Percentiles rank a stretch among this genome's conserved stretches.
Evolutionary conservation across 192 early-diverging fungal genomes (phyloP).

Genomic region (Coemansia sp.): DNA sequence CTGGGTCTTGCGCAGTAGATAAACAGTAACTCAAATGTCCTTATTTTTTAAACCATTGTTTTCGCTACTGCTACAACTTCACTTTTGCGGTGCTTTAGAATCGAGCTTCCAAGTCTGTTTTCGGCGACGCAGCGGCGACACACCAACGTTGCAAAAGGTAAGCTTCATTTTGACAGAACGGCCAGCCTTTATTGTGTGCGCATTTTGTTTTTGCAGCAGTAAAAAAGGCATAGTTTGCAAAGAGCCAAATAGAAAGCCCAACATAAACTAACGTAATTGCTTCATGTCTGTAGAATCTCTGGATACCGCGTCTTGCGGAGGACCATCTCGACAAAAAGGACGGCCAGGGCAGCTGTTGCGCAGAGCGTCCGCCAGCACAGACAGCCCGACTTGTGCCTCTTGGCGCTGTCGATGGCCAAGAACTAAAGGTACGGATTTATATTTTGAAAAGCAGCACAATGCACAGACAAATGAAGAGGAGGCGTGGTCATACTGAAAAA

Average conservation of each 20-base stretch:
- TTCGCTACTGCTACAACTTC: constrained; percentile 1
- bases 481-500: not conserved
- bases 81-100: constrained; percentile 10
- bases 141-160: constrained; percentile 37
- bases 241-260: not conserved
- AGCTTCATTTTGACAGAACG: not conserved
- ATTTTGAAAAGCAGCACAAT: not conserved
- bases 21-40: not conserved
- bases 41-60: not conserved
- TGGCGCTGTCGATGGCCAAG: constrained; percentile 24
- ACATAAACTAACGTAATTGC: not conserved
- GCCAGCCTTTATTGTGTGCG: not conserved
- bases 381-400: constrained; percentile 28
- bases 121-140: constrained; percentile 22
- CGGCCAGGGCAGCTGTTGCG: not conserved
- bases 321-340: not conserved
- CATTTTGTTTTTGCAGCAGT: not conserved
- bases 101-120: constrained; percentile 34
- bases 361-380: not conserved
- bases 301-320: constrained; percentile 28
- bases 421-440: constrained; percentile 26
- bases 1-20: not conserved
- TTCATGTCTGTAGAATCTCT: constrained; percentile 25
- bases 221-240: not conserved
- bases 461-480: not conserved